Evolutionary conservation across 139 green algal species (phyloP).

Genomic region (Coelastrella sp.): DNA sequence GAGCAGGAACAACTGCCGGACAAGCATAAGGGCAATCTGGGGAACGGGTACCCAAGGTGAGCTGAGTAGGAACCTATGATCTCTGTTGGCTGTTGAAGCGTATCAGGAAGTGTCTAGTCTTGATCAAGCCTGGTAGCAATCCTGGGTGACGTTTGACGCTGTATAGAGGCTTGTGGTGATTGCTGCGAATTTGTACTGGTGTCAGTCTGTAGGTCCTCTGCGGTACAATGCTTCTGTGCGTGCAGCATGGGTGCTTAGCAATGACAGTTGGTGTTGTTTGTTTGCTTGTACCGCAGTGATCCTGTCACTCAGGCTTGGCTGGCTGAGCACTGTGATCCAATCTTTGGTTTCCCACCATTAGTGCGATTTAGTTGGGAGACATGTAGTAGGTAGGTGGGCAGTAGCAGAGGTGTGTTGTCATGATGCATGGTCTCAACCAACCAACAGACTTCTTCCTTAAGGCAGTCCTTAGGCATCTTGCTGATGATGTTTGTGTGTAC

Average conservation of each 20-base stretch:
- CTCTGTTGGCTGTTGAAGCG: too few relatives aligned
- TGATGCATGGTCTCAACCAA: too few relatives aligned
- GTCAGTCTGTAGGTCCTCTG: too few relatives aligned
- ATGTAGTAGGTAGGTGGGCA: slow-evolving; percentile 49
- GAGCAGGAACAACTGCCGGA: neutral
- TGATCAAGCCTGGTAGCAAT: too few relatives aligned
- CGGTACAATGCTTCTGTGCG: neutral
- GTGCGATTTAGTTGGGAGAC: slow-evolving; percentile 81
- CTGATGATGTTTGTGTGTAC: too few relatives aligned
- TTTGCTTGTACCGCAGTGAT: slow-evolving; percentile 76
- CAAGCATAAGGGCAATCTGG: neutral
- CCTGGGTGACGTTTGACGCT: too few relatives aligned
- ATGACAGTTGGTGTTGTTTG: slow-evolving; percentile 35
- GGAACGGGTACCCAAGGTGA: slow-evolving; percentile 28
- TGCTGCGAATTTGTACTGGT: too few relatives aligned
- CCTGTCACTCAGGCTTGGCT: slow-evolving; percentile 87
- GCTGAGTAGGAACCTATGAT: neutral
- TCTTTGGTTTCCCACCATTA: slow-evolving; percentile 88
- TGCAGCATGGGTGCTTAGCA: neutral
- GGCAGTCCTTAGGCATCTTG: too few relatives aligned
- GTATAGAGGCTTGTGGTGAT: too few relatives aligned
- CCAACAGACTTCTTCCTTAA: too few relatives aligned
- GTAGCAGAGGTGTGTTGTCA: neutral
- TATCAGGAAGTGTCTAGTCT: too few relatives aligned
- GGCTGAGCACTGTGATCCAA: slow-evolving; percentile 65